Percentiles rank a stretch among this genome's conserved stretches.
Conservation (phyloP, 2,329 filamentous ascomycete species). For the Phoma sp. region DNA sequence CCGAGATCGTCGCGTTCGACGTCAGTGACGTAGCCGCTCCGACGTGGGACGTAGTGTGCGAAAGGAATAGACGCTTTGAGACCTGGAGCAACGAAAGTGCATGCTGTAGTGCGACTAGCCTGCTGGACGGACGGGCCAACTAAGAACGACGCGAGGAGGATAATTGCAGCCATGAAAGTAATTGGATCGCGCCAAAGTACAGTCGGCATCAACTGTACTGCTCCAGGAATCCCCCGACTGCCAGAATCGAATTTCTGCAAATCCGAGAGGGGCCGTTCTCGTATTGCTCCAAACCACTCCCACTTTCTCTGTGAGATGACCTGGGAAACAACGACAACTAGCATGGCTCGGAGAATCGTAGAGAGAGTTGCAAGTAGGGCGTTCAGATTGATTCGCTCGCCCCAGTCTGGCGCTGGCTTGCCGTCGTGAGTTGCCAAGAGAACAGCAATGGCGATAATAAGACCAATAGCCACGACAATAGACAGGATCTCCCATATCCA, state of each 20-base stretch:
- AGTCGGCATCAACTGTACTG: background rate
- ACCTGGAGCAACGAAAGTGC: background rate
- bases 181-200: background rate
- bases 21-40: background rate
- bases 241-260: constrained; percentile 1
- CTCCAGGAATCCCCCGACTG: constrained; percentile 1
- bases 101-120: constrained; percentile 4
- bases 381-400: constrained; percentile 1
- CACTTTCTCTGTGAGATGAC: constrained; percentile 8
- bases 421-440: background rate
- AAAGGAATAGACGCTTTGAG: background rate
- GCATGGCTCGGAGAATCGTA: background rate
- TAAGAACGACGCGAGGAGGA: background rate
- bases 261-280: background rate
- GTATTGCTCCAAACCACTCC: too few relatives aligned
- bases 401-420: constrained; percentile 1
- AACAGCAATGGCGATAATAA: background rate
- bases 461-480: too few relatives aligned
- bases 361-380: background rate
- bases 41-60: constrained; percentile 1
- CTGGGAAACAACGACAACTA: background rate
- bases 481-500: too few relatives aligned
- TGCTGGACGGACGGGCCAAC: constrained; percentile 6
- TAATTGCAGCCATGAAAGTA: background rate
- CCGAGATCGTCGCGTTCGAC: too few relatives aligned